Percentiles rank a stretch among this genome's conserved stretches.
Conservation (phyloP, 2,329 filamentous ascomycete genomes). For the Talaromyces amestolkiae region DNA sequence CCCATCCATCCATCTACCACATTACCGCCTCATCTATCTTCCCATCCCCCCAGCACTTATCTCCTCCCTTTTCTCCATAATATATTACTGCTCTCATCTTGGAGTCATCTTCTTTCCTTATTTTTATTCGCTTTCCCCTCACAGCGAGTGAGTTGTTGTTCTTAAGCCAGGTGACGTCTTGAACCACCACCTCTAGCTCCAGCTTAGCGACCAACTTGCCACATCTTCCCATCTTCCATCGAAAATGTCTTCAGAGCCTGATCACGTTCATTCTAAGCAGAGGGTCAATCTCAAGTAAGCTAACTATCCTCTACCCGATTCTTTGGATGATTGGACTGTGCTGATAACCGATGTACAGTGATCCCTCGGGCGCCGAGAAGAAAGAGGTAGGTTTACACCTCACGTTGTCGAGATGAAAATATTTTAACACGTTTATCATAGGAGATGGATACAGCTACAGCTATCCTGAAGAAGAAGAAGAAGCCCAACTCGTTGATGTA, state of each 20-base stretch:
- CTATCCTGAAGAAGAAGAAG: conserved; percentile 99
- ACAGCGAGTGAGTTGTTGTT: conserved; percentile 15
- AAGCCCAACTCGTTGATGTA: conserved; percentile 99
- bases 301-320: conserved; percentile 15
- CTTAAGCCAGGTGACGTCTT: conserved; percentile 20
- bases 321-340: background rate
- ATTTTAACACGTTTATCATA: conserved; percentile 37
- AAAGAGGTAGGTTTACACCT: conserved; percentile 65
- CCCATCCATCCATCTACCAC: conserved; percentile 18
- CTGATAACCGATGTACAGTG: conserved; percentile 58
- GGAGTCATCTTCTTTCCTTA: conserved; percentile 14
- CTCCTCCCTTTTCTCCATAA: conserved; percentile 9
- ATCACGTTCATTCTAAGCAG: conserved; percentile 65
- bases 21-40: conserved; percentile 20
- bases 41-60: conserved; percentile 20
- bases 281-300: conserved; percentile 80
- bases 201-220: conserved; percentile 15
- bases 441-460: conserved; percentile 89
- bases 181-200: conserved; percentile 14
- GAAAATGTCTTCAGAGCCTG: conserved; percentile 69
- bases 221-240: conserved; percentile 10
- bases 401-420: conserved; percentile 24
- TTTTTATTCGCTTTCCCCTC: background rate
- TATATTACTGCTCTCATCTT: conserved; percentile 15
- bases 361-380: conserved; percentile 82